Base-by-base conservation (phyloP, 2,329 filamentous ascomycete genomes). In the Trichoderma breve region DNA sequence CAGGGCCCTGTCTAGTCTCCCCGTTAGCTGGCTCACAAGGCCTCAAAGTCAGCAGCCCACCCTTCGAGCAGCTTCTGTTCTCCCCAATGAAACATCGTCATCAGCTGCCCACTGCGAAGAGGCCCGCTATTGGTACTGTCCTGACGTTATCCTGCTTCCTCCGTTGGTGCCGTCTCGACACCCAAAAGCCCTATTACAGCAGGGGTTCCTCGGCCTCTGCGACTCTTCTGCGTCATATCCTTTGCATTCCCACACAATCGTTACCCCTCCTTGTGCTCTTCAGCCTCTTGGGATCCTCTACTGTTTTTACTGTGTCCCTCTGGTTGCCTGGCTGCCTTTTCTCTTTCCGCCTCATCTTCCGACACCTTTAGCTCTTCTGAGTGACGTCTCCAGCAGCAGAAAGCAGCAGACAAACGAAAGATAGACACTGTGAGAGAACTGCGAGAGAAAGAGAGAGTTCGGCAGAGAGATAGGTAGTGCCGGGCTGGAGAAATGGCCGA, bases 401-500 rank as follows among this genome's bases (percentile, higher is more conserved):
- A 36, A 36, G 51, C 55, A 30, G 55, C 57, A 60, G n/a, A 60
- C 47, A 60, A 28, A 18, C 14, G 11, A 60, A 60, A 60, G 24
- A 68, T n/a, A 58, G 61, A 36, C 32, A 63, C 61, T 39, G 61
- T 43, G 61, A 63, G 36, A 63, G 58, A 36, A 66, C 24, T 24
- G 47, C 47, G 64, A 39, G 34, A 60, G 26, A 60, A 43, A n/a
- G 26, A 47, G 53, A 68, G 53, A 32, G 55, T 24, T 26, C 4
- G 53, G 39, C 15, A 68, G 36, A 26, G 36, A 60, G 65, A 39
- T 36, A 58, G 64, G 26, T 24, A 43, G 68, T n/a, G 62, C 47
- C 36, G 24, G 32, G 53, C 60, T 47, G 55, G 62, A 76, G 76
- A 75, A 74, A 81, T 81, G 80, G 79, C 78, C 77, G 80, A 81